phyloP scores from a whole-genome alignment of 306 rosid species.

The Nissolia schottii region DNA sequence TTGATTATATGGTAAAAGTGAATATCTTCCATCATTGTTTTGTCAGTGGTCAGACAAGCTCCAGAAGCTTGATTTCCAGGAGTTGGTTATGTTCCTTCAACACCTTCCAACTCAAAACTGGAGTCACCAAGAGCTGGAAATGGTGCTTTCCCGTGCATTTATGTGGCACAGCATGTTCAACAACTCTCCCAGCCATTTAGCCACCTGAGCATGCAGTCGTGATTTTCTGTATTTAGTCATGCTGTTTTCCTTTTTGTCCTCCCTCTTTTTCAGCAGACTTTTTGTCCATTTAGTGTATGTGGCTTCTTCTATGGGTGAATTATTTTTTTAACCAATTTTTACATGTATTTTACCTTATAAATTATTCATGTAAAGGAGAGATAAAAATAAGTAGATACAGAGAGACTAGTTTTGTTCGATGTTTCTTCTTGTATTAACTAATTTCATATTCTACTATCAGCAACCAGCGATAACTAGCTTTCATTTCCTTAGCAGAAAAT shows the following conservation, averaged over 20 bases:
- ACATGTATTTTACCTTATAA: constrained; percentile 36
- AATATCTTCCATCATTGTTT: constrained; percentile 12
- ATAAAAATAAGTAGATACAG: background rate
- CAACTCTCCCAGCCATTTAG: constrained; percentile 87
- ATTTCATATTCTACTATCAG: background rate
- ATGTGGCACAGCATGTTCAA: constrained; percentile 99
- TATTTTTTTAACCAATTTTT: constrained; percentile 8
- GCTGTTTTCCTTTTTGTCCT: background rate
- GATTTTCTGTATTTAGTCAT: constrained; percentile 17
- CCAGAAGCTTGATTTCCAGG: constrained; percentile 93
- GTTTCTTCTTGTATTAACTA: constrained; percentile 19
- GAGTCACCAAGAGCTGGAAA: constrained; percentile 93
- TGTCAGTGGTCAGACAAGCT: constrained; percentile 91
- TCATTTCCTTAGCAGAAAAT: background rate
- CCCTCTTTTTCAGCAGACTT: background rate
- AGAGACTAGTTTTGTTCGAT: constrained; percentile 18
- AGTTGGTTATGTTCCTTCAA: constrained; percentile 96
- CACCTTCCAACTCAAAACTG: constrained; percentile 91
- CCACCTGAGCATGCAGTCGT: constrained; percentile 42
- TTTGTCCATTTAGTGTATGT: constrained; percentile 7
- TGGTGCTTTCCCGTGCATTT: constrained; percentile 94
- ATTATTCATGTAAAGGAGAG: constrained; percentile 38
- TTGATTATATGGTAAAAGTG: background rate
- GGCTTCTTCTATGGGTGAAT: constrained; percentile 3
- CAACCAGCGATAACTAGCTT: background rate